Conservation (phyloP, 2,329 filamentous ascomycete species). For the Stagonosporopsis rhizophila region DNA sequence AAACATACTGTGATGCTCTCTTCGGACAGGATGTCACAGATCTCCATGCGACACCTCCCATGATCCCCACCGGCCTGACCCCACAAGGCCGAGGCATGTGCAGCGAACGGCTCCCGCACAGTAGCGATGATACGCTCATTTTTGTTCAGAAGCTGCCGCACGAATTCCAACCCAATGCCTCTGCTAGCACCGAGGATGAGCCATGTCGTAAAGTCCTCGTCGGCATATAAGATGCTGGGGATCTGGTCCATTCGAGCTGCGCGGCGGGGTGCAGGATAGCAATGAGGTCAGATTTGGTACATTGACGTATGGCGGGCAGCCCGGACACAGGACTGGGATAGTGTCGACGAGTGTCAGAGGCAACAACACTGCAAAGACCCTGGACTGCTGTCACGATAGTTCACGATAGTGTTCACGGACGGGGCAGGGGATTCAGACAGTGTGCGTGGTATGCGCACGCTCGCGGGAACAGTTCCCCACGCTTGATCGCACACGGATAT, state of each 20-base stretch:
- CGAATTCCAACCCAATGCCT: constrained; percentile 62
- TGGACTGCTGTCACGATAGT: constrained; percentile 2
- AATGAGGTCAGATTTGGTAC: constrained; percentile 20
- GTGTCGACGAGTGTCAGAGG: constrained; percentile 6
- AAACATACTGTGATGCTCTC: constrained; percentile 56
- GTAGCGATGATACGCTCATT: constrained; percentile 61
- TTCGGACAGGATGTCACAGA: constrained; percentile 63
- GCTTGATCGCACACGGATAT: constrained; percentile 13
- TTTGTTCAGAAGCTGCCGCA: constrained; percentile 56
- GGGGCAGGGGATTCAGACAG: constrained; percentile 5
- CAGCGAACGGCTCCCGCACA: constrained; percentile 53
- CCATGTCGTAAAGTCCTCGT: constrained; percentile 54
- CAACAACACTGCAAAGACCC: constrained; percentile 2
- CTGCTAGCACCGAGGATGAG: constrained; percentile 56
- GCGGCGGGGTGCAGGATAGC: constrained; percentile 16
- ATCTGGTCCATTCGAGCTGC: constrained; percentile 51
- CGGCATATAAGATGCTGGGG: constrained; percentile 51
- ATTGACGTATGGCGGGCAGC: constrained; percentile 19
- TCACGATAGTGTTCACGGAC: constrained; percentile 2
- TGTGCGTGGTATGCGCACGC: constrained; percentile 13
- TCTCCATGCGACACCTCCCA: constrained; percentile 56
- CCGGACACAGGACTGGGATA: constrained; percentile 1
- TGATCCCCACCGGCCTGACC: constrained; percentile 52
- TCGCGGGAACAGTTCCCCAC: constrained; percentile 14
- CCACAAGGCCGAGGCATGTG: constrained; percentile 52